These are phyloP conservation scores for Fraxinus floribunda DNA, from an alignment of 305 asterid species.

Conservation along the genomic window DNA sequence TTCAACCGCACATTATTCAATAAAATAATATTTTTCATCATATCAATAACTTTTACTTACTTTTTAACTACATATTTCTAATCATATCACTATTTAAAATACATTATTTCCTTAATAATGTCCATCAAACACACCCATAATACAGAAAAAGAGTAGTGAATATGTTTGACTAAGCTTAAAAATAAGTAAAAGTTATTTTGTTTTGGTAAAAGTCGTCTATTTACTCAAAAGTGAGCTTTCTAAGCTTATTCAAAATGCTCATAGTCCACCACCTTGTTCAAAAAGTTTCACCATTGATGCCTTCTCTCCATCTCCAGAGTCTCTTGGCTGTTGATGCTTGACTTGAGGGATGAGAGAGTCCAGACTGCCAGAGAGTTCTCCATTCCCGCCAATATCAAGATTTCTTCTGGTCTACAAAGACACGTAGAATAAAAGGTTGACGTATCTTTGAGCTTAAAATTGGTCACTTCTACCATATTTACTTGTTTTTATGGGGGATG, in stretches of 20 bases:
- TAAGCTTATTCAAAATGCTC: not conserved
- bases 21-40: too few relatives aligned
- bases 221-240: not conserved
- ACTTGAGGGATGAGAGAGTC: slow-evolving; percentile 52
- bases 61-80: too few relatives aligned
- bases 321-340: slow-evolving; percentile 45
- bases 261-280: slow-evolving; percentile 58
- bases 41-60: too few relatives aligned
- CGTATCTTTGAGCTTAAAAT: slow-evolving; percentile 2
- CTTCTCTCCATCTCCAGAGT: slow-evolving; percentile 59
- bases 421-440: slow-evolving; percentile 11
- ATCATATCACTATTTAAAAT: too few relatives aligned
- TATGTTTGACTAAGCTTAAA: not conserved
- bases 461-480: not conserved
- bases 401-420: slow-evolving; percentile 59
- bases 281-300: slow-evolving; percentile 68
- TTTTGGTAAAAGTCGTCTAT: not conserved
- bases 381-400: slow-evolving; percentile 47
- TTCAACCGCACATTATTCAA: too few relatives aligned
- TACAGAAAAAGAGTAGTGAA: not conserved
- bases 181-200: not conserved
- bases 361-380: slow-evolving; percentile 35
- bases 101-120: too few relatives aligned
- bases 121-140: not conserved
- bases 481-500: not conserved